Base-by-base conservation (phyloP, 371 early-diverging fungal genomes). In the Zychaea mexicana region DNA sequence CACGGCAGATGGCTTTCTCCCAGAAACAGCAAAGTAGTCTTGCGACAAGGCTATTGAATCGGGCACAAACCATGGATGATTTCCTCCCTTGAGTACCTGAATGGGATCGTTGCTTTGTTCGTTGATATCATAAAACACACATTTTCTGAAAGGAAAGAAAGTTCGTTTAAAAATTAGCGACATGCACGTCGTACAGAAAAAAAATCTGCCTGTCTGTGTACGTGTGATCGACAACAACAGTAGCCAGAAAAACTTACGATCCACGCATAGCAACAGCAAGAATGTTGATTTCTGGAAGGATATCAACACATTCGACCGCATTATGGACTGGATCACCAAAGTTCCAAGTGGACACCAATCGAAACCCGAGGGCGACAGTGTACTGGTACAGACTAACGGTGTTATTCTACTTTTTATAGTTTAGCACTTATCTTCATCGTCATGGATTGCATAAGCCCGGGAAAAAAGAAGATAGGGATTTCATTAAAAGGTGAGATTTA, bases 261-360 rank as follows among this genome's bases (percentile, higher is more conserved):
- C 81, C 81, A 27, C 77, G 71, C 56, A 74, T 74, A 30, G 81
- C 81, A 17, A 81, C 73, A 2, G 74, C 81, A 39, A 81, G 38
- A n/a, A 76, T 71, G 47, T 81, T 65, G 27, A 78, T 72, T 24
- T 76, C 78, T 28, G 81, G 78, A 32, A 81, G 65, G 24, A 81
- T 57, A 63, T 81, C 81, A 26, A 81, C 54, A 52, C 81, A 81
- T 57, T 81, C 78, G 22, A 81, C 72, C 9, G 68, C 65, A 38
- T 65, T 72, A 8, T 58, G 58, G 10, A 62, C 42, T 12, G 66
- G 64, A 56, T 77, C 76, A 26, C 73, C 74, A 68, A 81, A 81
- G 13, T 49, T 52, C 78, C 78, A 81, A 28, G 60, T 71, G 7
- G 56, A 49, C 47, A 64, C 59, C n/a, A 66, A 58, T 13, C 24